A percentile compares a stretch with the other conserved stretches of the same genome.
These are phyloP conservation scores for Cucurbitaria berberidis DNA, from an alignment of 2,329 filamentous ascomycete species.

Conservation along the genomic window DNA sequence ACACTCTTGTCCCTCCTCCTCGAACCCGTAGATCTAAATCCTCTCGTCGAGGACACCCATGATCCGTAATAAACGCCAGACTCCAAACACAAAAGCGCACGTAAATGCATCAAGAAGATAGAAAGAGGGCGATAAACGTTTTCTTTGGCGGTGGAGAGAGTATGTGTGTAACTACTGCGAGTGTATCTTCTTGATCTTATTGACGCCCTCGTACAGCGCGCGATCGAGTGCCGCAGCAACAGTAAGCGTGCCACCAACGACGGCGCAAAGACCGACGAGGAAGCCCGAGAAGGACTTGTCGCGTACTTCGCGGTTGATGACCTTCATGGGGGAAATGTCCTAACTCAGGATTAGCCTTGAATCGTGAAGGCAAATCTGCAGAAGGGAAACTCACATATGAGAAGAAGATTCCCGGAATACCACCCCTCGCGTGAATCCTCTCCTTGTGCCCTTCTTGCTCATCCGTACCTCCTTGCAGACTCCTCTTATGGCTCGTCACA, in stretches of 20 bases:
- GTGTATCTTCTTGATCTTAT: conserved; percentile 86
- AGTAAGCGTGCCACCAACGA: conserved; percentile 92
- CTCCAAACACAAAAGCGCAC: conserved; percentile 9
- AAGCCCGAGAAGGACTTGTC: conserved; percentile 91
- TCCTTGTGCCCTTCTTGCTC: conserved; percentile 89
- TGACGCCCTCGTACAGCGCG: conserved; percentile 85
- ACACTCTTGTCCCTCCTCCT: neutral
- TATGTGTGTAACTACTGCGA: conserved; percentile 52
- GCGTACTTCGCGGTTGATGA: conserved; percentile 92
- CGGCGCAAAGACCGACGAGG: conserved; percentile 89
- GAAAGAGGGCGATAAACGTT: neutral
- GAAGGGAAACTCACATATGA: conserved; percentile 77
- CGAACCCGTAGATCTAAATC: conserved; percentile 10
- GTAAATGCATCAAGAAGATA: neutral
- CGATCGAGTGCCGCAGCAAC: conserved; percentile 94
- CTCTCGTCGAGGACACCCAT: neutral
- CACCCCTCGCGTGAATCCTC: conserved; percentile 84
- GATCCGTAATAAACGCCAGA: conserved; percentile 7
- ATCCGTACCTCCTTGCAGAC: conserved; percentile 81
- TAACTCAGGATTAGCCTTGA: conserved; percentile 46
- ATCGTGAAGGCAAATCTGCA: neutral
- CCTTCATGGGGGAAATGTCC: conserved; percentile 99
- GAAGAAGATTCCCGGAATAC: conserved; percentile 98
- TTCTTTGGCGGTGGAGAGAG: neutral
- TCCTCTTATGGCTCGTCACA: conserved; percentile 94